Evolutionary conservation across 2,329 filamentous ascomycete species (phyloP).

Genomic region (Colletotrichum somersetense): DNA sequence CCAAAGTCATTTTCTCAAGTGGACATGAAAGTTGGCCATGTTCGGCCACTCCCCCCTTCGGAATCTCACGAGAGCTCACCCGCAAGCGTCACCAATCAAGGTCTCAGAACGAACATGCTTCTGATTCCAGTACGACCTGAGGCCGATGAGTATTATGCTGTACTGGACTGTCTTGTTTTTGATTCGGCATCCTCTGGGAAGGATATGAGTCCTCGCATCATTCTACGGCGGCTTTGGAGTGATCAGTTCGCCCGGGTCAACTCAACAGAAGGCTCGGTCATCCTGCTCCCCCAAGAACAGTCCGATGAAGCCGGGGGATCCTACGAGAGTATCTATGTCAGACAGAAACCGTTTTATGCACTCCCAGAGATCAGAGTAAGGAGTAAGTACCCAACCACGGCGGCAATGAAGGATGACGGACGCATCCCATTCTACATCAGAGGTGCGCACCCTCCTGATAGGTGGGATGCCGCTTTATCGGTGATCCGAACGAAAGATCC

Average conservation of each 20-base stretch:
- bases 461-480: conserved; percentile 21
- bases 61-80: conserved; percentile 13
- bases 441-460: conserved; percentile 16
- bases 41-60: conserved; percentile 13
- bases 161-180: conserved; percentile 15
- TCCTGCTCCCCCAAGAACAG: background rate
- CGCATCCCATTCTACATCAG: background rate
- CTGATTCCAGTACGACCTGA: conserved; percentile 6
- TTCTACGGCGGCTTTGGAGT: conserved; percentile 18
- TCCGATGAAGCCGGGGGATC: conserved; percentile 12
- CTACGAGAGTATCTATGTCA: conserved; percentile 24
- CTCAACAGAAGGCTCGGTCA: conserved; percentile 12
- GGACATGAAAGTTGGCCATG: background rate
- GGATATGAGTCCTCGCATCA: conserved; percentile 4
- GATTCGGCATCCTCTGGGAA: background rate
- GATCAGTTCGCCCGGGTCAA: conserved; percentile 22
- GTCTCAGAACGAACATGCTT: conserved; percentile 16
- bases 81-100: conserved; percentile 13
- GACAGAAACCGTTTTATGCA: conserved; percentile 19
- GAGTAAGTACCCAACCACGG: background rate
- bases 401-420: background rate
- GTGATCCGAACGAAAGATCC: conserved; percentile 26
- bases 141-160: conserved; percentile 13
- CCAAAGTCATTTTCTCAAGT: conserved; percentile 9
- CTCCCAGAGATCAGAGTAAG: conserved; percentile 15